Evolutionary conservation across 805 yeast genomes (phyloP).

Genomic region (Candida argentea): DNA sequence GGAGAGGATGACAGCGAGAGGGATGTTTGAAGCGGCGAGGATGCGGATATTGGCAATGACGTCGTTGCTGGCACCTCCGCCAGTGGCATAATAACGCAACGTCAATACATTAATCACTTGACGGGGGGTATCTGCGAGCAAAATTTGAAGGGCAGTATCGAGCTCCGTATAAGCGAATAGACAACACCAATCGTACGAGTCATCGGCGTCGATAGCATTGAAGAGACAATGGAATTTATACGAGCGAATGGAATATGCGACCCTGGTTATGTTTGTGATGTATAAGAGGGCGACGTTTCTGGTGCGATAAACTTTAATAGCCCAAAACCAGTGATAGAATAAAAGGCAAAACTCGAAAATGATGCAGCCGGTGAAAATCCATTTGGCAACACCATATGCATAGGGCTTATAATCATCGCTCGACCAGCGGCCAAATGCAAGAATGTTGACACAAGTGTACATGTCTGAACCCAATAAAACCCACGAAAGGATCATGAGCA

Average conservation of each 20-base stretch:
- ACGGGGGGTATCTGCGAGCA: conserved; percentile 79
- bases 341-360: conserved; percentile 54
- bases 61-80: conserved; percentile 31
- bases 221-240: conserved; percentile 68
- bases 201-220: conserved; percentile 53
- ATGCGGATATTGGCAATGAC: conserved; percentile 37
- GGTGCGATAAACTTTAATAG: conserved; percentile 46
- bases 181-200: conserved; percentile 56
- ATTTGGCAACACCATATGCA: conserved; percentile 43
- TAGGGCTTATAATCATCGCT: conserved; percentile 35
- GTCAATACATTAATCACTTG: conserved; percentile 79
- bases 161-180: conserved; percentile 56
- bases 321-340: conserved; percentile 48
- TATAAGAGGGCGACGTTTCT: conserved; percentile 61
- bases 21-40: conserved; percentile 51
- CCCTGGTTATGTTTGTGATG: conserved; percentile 54
- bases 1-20: conserved; percentile 63
- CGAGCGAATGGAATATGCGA: conserved; percentile 41
- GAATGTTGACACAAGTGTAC: conserved; percentile 65
- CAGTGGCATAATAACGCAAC: conserved; percentile 39
- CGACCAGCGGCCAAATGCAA: conserved; percentile 67
- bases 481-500: conserved; percentile 43
- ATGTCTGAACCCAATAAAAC: conserved; percentile 57
- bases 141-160: conserved; percentile 48
- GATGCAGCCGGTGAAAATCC: conserved; percentile 79